A percentile compares a stretch with the other conserved stretches of the same genome.
phyloP scores from a whole-genome alignment of 768 basidiomycete genomes.

The Obba rivulosa region DNA sequence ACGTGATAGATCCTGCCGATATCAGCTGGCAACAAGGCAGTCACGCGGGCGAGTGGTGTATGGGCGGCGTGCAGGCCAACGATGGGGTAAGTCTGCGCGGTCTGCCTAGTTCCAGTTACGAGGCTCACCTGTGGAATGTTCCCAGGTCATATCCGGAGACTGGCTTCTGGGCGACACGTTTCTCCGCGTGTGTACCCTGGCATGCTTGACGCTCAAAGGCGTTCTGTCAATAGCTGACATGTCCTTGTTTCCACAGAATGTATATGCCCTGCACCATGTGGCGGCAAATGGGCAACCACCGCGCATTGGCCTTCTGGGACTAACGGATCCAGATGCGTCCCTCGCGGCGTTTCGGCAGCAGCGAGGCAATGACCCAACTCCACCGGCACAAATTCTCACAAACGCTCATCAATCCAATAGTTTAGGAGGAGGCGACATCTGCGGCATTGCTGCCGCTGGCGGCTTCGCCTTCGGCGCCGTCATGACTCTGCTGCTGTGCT shows the following conservation, averaged over 20 bases:
- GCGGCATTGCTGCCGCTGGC: slow-evolving; percentile 24
- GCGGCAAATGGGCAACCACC: slow-evolving; percentile 35
- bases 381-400: slow-evolving; percentile 15
- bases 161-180: slow-evolving; percentile 60
- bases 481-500: slow-evolving; percentile 2
- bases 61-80: slow-evolving; percentile 51
- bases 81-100: slow-evolving; percentile 32
- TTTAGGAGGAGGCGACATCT: slow-evolving; percentile 18
- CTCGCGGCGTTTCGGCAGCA: slow-evolving; percentile 33
- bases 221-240: slow-evolving; percentile 8
- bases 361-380: slow-evolving; percentile 38
- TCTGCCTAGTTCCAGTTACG: slow-evolving; percentile 13
- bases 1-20: slow-evolving; percentile 46
- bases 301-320: slow-evolving; percentile 38
- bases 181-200: slow-evolving; percentile 36
- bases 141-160: slow-evolving; percentile 48
- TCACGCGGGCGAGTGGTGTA: slow-evolving; percentile 42
- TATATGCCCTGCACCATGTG: slow-evolving; percentile 46
- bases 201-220: background rate
- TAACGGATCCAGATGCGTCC: slow-evolving; percentile 35
- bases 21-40: slow-evolving; percentile 43
- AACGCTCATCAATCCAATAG: slow-evolving; percentile 5
- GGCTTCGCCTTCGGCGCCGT: slow-evolving; percentile 34
- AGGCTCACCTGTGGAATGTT: slow-evolving; percentile 5
- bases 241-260: slow-evolving; percentile 34